These are phyloP conservation scores for Aspergillus ochraceus DNA, from an alignment of 2,329 filamentous ascomycete genomes.

Conservation along the genomic window DNA sequence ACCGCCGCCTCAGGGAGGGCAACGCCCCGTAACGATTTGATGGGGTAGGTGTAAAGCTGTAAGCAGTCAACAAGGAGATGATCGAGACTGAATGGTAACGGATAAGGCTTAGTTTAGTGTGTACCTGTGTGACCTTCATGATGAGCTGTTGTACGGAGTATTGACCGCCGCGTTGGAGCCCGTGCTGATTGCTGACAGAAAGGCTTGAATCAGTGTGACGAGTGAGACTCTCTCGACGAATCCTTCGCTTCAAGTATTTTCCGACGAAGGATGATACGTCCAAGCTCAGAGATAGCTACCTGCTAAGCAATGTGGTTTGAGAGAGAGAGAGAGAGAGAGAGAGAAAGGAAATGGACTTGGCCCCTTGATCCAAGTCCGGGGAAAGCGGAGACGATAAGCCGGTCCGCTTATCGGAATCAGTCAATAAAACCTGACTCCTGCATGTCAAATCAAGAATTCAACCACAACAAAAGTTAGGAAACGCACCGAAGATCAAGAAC, in stretches of 20 bases:
- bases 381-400: not conserved
- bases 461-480: too few species aligned
- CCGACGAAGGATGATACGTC: not conserved
- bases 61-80: not conserved
- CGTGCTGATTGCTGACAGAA: not conserved
- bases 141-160: conserved; percentile 25
- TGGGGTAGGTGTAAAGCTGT: conserved; percentile 70
- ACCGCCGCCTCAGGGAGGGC: conserved; percentile 55
- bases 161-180: too few species aligned
- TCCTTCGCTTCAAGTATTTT: not conserved
- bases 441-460: too few species aligned
- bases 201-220: not conserved
- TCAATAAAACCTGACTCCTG: too few species aligned
- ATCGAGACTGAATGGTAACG: not conserved
- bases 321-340: not conserved
- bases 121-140: conserved; percentile 38
- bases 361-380: not conserved
- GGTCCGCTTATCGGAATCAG: not conserved
- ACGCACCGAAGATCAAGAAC: too few species aligned
- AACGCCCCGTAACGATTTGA: conserved; percentile 69
- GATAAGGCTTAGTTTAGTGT: not conserved
- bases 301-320: not conserved
- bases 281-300: not conserved
- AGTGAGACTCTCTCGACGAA: not conserved
- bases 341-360: too few species aligned